A percentile compares a stretch with the other conserved stretches of the same genome.
These are phyloP conservation scores for Angomonas deanei DNA, from an alignment of 208 protist species.

Conservation along the genomic window DNA sequence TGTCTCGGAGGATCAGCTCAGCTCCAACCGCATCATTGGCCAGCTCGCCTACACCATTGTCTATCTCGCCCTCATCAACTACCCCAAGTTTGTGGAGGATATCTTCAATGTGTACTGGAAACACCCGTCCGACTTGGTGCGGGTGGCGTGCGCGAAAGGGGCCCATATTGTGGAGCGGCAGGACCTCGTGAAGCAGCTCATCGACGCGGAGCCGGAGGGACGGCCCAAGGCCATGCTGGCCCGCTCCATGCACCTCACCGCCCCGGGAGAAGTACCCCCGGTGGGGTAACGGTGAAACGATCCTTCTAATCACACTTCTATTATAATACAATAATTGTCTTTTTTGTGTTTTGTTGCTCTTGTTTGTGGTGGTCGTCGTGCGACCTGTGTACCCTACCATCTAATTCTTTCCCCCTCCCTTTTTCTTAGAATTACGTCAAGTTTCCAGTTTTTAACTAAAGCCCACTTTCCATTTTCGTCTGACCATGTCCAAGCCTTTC, in stretches of 20 bases:
- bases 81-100: constrained; percentile 69
- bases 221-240: constrained; percentile 65
- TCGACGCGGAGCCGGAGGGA: constrained; percentile 67
- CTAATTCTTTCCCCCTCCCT: neutral
- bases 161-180: constrained; percentile 67
- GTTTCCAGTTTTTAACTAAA: neutral
- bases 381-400: neutral
- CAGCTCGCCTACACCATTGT: constrained; percentile 88
- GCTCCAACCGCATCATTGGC: constrained; percentile 78
- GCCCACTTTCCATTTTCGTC: neutral
- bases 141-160: constrained; percentile 82
- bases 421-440: neutral
- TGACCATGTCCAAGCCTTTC: constrained; percentile 10
- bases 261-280: neutral
- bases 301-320: neutral
- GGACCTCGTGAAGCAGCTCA: constrained; percentile 68
- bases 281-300: neutral
- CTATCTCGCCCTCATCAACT: constrained; percentile 79
- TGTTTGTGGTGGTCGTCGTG: neutral
- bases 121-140: constrained; percentile 79
- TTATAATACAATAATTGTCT: neutral
- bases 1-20: constrained; percentile 72
- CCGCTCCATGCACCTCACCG: constrained; percentile 37
- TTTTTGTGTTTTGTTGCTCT: neutral
- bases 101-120: constrained; percentile 64